phyloP scores from a whole-genome alignment of 2,329 filamentous ascomycete genomes.

The Rhinocladiella mackenziei region DNA sequence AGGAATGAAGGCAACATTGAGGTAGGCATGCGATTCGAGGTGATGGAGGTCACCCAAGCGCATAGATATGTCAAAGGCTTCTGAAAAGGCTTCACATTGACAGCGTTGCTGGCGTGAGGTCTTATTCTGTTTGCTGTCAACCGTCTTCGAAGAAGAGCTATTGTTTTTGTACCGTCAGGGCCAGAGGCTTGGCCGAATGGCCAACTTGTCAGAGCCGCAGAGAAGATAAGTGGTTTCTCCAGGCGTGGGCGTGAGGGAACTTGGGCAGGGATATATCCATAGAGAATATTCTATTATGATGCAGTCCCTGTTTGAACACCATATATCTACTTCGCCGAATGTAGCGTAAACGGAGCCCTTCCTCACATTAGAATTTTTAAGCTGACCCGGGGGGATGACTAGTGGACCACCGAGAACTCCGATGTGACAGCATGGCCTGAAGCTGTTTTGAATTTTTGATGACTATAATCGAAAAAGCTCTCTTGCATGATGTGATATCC shows the following conservation, averaged over 20 bases:
- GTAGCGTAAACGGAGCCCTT: background rate
- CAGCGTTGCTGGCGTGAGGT: background rate
- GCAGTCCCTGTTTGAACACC: conserved; percentile 1
- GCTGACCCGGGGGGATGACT: conserved; percentile 3
- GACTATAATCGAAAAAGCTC: conserved; percentile 5
- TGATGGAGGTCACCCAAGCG: conserved; percentile 52
- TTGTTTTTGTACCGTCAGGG: too few species aligned
- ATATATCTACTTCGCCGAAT: conserved; percentile 1
- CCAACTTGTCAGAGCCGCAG: too few species aligned
- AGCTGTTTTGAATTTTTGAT: conserved; percentile 3
- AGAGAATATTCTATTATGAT: too few species aligned
- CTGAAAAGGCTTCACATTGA: conserved; percentile 16
- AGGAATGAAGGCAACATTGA: conserved; percentile 51
- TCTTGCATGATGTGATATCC: conserved; percentile 9
- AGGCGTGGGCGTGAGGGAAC: too few species aligned
- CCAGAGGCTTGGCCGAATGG: too few species aligned
- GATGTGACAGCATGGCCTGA: conserved; percentile 6
- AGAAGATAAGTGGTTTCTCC: too few species aligned
- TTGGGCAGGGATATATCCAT: too few species aligned
- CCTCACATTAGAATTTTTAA: conserved; percentile 5
- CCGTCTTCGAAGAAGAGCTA: background rate
- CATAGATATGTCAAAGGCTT: conserved; percentile 52
- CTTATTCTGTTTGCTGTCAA: background rate
- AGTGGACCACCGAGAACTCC: conserved; percentile 10
- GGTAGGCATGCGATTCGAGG: conserved; percentile 58